Evolutionary conservation across 2,329 filamentous ascomycete genomes (phyloP), one percentile per base, ranked within the genome.

Genomic region (Meredithiella fracta): DNA sequence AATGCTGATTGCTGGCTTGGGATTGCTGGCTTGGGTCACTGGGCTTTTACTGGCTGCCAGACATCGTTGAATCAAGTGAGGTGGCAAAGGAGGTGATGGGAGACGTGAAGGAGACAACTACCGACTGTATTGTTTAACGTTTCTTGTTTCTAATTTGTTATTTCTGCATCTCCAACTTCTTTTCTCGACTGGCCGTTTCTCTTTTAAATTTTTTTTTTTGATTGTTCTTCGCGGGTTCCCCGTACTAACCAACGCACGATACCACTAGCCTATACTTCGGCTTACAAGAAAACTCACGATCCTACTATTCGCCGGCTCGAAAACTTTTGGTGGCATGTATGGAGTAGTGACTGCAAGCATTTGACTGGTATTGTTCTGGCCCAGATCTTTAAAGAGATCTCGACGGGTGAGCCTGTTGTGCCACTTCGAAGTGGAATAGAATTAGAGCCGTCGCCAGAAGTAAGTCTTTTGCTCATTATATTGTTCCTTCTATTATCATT

Each of bases 301-400:
- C 79, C 79, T n/a, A 82, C 77, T 2, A 77, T 78, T 26, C 75
- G 74, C 58, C 76, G 79, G 17, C 67, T 82, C 20, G 79, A 82
- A 63, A 78, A 81, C 62, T 80, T 81, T 61, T 83, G 79, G 79
- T 82, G 78, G 74, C 78, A 81, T 62, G 76, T 82, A 55, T 78
- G 77, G 72, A 78, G 78, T 34, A 82, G 79, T 61, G 69, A 79
- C 60, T 69, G 74, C 26, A 71, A 74, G 34, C 64, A 71, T 54
- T 68, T 81, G 51, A 74, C 75, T 50, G 79, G 76, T 40, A 68
- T 67, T 34, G 70, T 72, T 11, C 68, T 82, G 49, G 78, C 79
- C 57, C 72, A 66, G 59, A 66, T 81, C 3, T 82, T 77, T 61
- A 69, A 75, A 62, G 69, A 78, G 31, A 79, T 82, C 49, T 80